phyloP scores from a whole-genome alignment of 2,329 filamentous ascomycete species.

The Aspergillus udagawae region DNA sequence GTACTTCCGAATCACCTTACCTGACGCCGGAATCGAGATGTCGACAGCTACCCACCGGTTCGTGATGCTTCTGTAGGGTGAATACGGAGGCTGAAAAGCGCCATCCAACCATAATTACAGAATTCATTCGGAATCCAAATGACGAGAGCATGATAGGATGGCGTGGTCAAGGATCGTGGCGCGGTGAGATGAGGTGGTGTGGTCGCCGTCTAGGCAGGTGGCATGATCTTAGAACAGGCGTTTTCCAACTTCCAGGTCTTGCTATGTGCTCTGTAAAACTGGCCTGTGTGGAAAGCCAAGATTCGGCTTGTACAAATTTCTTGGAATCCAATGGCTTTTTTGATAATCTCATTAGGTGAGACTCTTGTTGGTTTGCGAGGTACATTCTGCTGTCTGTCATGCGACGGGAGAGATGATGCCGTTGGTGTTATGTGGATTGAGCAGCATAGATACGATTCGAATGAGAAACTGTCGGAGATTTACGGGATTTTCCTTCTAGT shows the following conservation, averaged over 20 bases:
- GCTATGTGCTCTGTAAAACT: neutral
- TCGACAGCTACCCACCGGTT: neutral
- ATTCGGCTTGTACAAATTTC: neutral
- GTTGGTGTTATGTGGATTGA: neutral
- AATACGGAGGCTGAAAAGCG: neutral
- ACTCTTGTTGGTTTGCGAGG: neutral
- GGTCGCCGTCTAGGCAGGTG: neutral
- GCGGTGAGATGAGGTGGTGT: neutral
- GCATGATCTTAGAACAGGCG: neutral
- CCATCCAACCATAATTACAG: neutral
- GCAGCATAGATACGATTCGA: neutral
- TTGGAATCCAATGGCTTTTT: neutral
- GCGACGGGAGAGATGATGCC: too few species aligned
- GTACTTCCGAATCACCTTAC: neutral
- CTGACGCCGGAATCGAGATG: neutral
- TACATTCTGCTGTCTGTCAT: neutral
- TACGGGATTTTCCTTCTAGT: neutral
- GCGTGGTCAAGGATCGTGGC: neutral
- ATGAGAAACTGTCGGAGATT: neutral
- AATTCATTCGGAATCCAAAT: neutral
- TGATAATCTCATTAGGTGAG: too few species aligned
- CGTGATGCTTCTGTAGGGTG: neutral
- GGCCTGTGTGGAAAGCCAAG: neutral
- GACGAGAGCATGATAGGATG: neutral
- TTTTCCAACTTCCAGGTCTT: neutral